phyloP scores from a whole-genome alignment of 2,329 filamentous ascomycete genomes.

The Cordyceps tenuipes region DNA sequence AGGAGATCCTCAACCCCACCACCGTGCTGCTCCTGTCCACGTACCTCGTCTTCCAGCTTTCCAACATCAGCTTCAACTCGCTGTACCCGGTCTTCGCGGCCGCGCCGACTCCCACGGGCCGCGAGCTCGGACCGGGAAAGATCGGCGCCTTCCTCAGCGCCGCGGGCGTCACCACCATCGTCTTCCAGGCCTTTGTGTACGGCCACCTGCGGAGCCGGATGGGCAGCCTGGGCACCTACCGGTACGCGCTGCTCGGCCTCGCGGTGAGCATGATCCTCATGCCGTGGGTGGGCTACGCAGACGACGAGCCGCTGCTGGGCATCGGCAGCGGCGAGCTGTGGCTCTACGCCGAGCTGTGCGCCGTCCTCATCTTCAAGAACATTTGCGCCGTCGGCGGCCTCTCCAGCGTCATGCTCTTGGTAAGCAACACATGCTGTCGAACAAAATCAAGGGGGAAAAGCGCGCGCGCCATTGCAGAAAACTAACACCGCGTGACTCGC shows the following conservation, averaged over 20 bases:
- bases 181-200: conserved; percentile 85
- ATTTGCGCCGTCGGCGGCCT: conserved; percentile 82
- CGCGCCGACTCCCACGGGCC: conserved; percentile 64
- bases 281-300: conserved; percentile 79
- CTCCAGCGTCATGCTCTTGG: conserved; percentile 79
- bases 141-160: conserved; percentile 83
- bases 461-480: not conserved
- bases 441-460: too few species aligned
- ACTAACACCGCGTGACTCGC: not conserved
- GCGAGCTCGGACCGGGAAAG: conserved; percentile 64
- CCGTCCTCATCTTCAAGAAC: conserved; percentile 78
- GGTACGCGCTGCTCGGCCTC: conserved; percentile 68
- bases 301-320: conserved; percentile 47
- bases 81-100: conserved; percentile 90
- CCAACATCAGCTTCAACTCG: conserved; percentile 92
- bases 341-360: conserved; percentile 73
- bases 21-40: conserved; percentile 74
- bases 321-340: conserved; percentile 56
- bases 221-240: conserved; percentile 81
- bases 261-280: conserved; percentile 77
- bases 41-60: conserved; percentile 87
- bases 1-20: conserved; percentile 65
- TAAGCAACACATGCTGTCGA: conserved; percentile 34
- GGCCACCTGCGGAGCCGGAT: conserved; percentile 67
- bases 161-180: conserved; percentile 74